phyloP scores from a whole-genome alignment of 2,329 filamentous ascomycete genomes.

The Exophiala bonariae region DNA sequence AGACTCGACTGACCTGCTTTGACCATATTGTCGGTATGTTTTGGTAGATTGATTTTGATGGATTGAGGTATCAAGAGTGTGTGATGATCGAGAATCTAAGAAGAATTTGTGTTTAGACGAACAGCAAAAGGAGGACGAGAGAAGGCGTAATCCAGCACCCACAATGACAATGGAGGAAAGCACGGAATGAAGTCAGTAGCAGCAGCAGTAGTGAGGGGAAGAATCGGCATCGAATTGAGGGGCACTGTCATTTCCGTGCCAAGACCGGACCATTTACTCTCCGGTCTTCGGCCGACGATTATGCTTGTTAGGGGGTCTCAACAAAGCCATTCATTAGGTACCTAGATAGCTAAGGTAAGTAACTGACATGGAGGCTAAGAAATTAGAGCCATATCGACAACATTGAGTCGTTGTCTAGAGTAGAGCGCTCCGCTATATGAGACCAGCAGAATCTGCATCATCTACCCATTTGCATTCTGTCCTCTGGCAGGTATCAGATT shows the following conservation, averaged over 20 bases:
- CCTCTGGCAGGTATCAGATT: no score
- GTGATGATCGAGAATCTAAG: slow-evolving; percentile 2
- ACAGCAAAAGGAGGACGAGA: not conserved
- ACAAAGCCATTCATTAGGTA: no score
- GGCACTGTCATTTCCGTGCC: not conserved
- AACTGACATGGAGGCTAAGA: no score
- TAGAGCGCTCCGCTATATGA: no score
- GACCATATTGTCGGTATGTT: slow-evolving; percentile 77
- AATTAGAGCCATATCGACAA: no score
- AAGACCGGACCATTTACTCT: no score
- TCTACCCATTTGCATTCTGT: no score
- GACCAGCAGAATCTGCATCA: no score
- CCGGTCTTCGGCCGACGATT: no score
- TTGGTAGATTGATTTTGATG: not conserved
- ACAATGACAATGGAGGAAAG: slow-evolving; percentile 11
- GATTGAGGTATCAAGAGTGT: not conserved
- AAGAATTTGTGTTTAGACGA: not conserved
- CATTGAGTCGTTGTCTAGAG: no score
- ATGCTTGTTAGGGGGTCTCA: no score
- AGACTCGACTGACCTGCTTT: slow-evolving; percentile 76
- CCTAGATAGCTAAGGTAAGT: no score
- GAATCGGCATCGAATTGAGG: not conserved
- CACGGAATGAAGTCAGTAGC: slow-evolving; percentile 4
- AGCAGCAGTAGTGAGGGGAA: not conserved
- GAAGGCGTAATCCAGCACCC: slow-evolving; percentile 12